These are phyloP conservation scores for Candida hungchunana DNA, from an alignment of 805 yeast species.

Conservation along the genomic window DNA sequence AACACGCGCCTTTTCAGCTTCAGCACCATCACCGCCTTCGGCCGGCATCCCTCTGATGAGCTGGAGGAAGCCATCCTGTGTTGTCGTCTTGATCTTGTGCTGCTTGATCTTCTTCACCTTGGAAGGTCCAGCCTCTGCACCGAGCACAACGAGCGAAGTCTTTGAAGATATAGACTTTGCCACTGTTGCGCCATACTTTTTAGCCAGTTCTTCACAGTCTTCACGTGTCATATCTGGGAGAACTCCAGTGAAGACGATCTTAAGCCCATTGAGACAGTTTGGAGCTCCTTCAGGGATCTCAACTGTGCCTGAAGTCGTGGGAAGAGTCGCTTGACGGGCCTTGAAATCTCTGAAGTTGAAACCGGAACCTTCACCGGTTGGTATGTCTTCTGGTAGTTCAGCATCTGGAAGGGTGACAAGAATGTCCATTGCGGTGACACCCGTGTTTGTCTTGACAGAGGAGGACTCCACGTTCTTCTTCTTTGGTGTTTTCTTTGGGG, in stretches of 20 bases:
- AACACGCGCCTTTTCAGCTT: constrained; percentile 66
- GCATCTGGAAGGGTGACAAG: constrained; percentile 72
- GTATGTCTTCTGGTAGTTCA: constrained; percentile 47
- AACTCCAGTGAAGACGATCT: constrained; percentile 90
- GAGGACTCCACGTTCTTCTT: neutral
- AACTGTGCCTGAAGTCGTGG: constrained; percentile 32
- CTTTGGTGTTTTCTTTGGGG: constrained; percentile 9
- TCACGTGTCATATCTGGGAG: constrained; percentile 76
- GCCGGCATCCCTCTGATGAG: constrained; percentile 78
- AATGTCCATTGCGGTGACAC: constrained; percentile 47
- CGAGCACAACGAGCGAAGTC: constrained; percentile 85
- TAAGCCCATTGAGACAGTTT: constrained; percentile 82
- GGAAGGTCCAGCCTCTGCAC: constrained; percentile 96
- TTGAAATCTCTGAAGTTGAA: constrained; percentile 57
- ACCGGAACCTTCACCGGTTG: constrained; percentile 45
- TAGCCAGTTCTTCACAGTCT: constrained; percentile 70
- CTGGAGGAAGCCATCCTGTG: constrained; percentile 80
- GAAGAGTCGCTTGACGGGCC: constrained; percentile 36
- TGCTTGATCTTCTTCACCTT: constrained; percentile 78
- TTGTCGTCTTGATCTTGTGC: constrained; percentile 72
- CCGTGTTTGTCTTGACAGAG: constrained; percentile 15
- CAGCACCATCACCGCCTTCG: constrained; percentile 84
- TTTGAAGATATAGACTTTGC: constrained; percentile 80
- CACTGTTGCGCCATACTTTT: constrained; percentile 86
- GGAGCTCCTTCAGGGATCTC: constrained; percentile 80